Percentiles rank a stretch among this genome's conserved stretches.
phyloP scores from a whole-genome alignment of 2,329 filamentous ascomycete species.

The Verruconis gallopava region DNA sequence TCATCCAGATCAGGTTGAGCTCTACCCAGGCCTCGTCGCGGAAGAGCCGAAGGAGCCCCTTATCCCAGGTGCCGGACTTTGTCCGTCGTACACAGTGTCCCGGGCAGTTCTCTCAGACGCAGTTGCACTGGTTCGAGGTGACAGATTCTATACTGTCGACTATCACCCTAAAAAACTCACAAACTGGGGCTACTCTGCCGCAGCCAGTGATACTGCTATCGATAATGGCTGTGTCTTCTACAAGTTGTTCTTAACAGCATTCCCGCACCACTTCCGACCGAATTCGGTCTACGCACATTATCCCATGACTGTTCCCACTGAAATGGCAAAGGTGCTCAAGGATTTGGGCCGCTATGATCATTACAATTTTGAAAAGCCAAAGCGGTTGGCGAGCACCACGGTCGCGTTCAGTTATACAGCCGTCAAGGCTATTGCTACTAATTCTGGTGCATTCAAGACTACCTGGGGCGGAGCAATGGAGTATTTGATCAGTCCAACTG shows the following conservation, averaged over 20 bases:
- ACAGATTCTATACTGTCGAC: constrained; percentile 68
- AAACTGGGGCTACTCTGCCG: constrained; percentile 73
- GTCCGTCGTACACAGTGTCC: constrained; percentile 63
- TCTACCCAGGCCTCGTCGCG: constrained; percentile 66
- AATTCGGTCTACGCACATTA: constrained; percentile 76
- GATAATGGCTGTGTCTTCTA: constrained; percentile 78
- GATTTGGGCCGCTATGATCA: constrained; percentile 52
- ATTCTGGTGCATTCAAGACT: constrained; percentile 48
- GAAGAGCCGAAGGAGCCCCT: constrained; percentile 65
- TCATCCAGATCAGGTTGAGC: constrained; percentile 65
- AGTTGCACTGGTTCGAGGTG: constrained; percentile 63
- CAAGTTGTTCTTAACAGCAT: constrained; percentile 67
- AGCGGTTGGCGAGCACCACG: constrained; percentile 36
- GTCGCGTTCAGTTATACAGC: constrained; percentile 49
- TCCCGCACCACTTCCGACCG: constrained; percentile 64
- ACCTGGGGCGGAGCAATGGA: constrained; percentile 51
- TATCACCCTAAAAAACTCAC: constrained; percentile 59
- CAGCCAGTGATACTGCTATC: constrained; percentile 56
- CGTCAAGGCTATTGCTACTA: constrained; percentile 48
- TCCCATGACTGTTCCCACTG: constrained; percentile 55
- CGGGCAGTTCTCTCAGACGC: constrained; percentile 67
- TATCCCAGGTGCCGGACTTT: constrained; percentile 54
- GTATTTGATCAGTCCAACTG: constrained; percentile 47
- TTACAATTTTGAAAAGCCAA: constrained; percentile 57
- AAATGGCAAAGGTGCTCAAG: constrained; percentile 59